Conservation (phyloP, 495 filamentous ascomycete genomes). For the Hypomontagnella submonticulosa region DNA sequence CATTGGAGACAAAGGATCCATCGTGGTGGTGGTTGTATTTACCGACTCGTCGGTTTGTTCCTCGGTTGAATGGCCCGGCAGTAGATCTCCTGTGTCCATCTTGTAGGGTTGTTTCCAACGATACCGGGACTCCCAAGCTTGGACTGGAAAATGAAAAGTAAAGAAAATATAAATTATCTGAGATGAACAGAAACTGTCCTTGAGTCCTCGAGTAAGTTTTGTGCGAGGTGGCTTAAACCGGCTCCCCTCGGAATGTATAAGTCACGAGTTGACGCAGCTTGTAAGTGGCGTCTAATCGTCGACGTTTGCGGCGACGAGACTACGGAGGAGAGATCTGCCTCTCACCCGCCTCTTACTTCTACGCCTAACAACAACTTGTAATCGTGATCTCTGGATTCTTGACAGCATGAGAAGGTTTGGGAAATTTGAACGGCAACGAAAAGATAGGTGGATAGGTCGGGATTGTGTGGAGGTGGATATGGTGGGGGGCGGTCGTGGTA, state of each 20-base stretch:
- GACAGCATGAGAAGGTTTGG: constrained; percentile 44
- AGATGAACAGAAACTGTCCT: constrained; percentile 11
- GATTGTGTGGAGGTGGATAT: constrained; percentile 45
- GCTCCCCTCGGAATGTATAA: constrained; percentile 28
- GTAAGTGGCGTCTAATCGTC: constrained; percentile 24
- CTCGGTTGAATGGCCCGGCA: constrained; percentile 40
- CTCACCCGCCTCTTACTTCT: constrained; percentile 38
- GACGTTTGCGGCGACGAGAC: constrained; percentile 35
- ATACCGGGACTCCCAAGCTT: constrained; percentile 5
- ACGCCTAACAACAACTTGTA: constrained; percentile 40
- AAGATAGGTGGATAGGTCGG: constrained; percentile 35
- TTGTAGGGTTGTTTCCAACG: constrained; percentile 18
- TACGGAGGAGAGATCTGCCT: constrained; percentile 22
- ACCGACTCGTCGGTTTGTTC: constrained; percentile 36
- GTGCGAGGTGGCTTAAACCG: constrained; percentile 12
- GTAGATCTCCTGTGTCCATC: constrained; percentile 43
- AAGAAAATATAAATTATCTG: constrained; percentile 1
- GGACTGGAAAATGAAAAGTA: constrained; percentile 3
- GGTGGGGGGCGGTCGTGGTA: constrained; percentile 36
- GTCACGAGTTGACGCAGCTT: constrained; percentile 29
- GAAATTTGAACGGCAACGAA: constrained; percentile 31
- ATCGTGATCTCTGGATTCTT: constrained; percentile 19
- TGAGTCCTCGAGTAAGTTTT: constrained; percentile 11
- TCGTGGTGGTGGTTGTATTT: constrained; percentile 24
- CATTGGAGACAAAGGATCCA: constrained; percentile 27